These are phyloP conservation scores for Teratosphaeria viscida DNA, from an alignment of 2,329 filamentous ascomycete genomes.

Conservation along the genomic window DNA sequence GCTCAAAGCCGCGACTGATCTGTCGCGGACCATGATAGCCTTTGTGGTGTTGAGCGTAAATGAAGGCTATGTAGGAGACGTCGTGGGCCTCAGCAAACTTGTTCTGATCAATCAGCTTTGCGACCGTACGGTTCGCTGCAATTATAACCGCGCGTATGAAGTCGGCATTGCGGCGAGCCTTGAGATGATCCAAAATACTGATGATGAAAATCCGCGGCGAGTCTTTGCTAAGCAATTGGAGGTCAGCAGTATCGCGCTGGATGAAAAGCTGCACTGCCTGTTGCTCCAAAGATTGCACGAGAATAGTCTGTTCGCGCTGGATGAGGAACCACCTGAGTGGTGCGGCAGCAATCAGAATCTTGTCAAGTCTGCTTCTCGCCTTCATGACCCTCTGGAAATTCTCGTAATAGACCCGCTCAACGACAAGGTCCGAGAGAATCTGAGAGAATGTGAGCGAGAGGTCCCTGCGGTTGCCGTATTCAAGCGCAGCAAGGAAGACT, in stretches of 20 bases:
- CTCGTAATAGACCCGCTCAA: constrained; percentile 34
- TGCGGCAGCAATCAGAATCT: constrained; percentile 25
- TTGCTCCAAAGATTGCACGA: constrained; percentile 26
- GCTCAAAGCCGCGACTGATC: constrained; percentile 36
- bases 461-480: constrained; percentile 31
- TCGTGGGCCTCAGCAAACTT: constrained; percentile 33
- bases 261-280: constrained; percentile 25
- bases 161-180: constrained; percentile 27
- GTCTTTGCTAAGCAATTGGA: constrained; percentile 25
- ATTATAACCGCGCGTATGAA: constrained; percentile 31
- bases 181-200: constrained; percentile 31
- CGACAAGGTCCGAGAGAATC: constrained; percentile 34
- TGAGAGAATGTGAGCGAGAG: constrained; percentile 28
- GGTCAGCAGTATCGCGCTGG: constrained; percentile 19
- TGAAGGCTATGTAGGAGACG: constrained; percentile 34
- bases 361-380: constrained; percentile 23
- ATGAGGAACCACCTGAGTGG: constrained; percentile 30
- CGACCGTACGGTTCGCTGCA: constrained; percentile 27
- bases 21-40: constrained; percentile 32
- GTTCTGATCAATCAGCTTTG: constrained; percentile 28
- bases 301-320: constrained; percentile 24
- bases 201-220: constrained; percentile 29
- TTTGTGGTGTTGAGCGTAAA: constrained; percentile 32
- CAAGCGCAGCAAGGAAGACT: constrained; percentile 37
- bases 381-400: constrained; percentile 17